A percentile compares a stretch with the other conserved stretches of the same genome.
Conservation (phyloP, 331 rosid species). For the Phaseolus coccineus region DNA sequence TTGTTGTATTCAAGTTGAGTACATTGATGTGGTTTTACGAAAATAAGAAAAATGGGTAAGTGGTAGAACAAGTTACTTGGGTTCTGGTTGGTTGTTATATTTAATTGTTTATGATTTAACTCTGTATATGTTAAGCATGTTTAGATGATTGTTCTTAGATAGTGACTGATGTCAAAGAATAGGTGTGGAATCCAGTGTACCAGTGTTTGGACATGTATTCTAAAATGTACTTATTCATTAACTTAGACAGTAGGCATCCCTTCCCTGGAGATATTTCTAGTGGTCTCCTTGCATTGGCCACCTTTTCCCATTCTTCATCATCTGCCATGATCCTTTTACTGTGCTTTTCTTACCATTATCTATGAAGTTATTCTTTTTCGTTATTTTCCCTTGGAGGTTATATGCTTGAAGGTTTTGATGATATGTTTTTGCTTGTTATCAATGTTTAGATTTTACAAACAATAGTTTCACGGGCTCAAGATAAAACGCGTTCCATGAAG, state of each 20-base stretch:
- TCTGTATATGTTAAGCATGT: background rate
- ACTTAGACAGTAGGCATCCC: constrained; percentile 3
- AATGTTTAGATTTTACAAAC: constrained; percentile 83
- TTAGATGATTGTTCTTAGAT: background rate
- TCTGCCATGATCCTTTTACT: constrained; percentile 4
- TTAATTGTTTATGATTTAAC: background rate
- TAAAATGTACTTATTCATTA: constrained; percentile 9
- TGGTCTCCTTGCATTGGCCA: background rate
- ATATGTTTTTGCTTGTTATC: constrained; percentile 35
- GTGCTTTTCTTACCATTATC: background rate
- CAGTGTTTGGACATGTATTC: background rate
- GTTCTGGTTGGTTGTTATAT: background rate
- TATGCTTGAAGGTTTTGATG: constrained; percentile 22
- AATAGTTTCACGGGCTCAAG: constrained; percentile 86
- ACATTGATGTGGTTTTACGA: background rate
- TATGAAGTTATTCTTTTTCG: background rate
- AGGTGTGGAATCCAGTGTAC: background rate
- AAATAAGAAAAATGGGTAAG: background rate
- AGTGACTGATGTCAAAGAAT: background rate
- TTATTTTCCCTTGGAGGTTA: background rate
- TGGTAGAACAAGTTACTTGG: background rate
- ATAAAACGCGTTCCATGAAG: constrained; percentile 70
- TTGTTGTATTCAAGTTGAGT: background rate
- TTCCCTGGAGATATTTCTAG: constrained; percentile 2
- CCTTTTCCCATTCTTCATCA: constrained; percentile 22